Percentiles rank a stretch among this genome's conserved stretches.
phyloP scores from a whole-genome alignment of 2,329 filamentous ascomycete genomes.

The Coccinonectria pachysandricola region DNA sequence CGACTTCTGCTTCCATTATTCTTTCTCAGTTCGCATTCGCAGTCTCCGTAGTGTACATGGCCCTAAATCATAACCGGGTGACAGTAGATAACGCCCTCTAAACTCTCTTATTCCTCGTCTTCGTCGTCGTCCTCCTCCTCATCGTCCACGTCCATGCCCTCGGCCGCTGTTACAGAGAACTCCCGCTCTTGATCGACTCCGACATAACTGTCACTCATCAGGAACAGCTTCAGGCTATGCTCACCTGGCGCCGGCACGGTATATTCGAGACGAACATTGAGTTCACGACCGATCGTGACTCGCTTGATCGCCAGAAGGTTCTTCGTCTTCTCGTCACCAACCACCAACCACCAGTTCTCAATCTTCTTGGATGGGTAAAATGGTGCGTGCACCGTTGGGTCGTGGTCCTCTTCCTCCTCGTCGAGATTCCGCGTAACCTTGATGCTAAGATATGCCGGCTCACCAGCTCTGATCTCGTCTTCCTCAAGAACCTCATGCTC shows the following conservation, averaged over 20 bases:
- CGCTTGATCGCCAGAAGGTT: constrained; percentile 88
- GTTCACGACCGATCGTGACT: constrained; percentile 70
- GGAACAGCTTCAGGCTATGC: constrained; percentile 79
- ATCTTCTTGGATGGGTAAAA: constrained; percentile 89
- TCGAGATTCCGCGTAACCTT: constrained; percentile 75
- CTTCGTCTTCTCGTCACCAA: constrained; percentile 84
- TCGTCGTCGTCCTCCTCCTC: constrained; percentile 72
- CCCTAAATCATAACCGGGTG: constrained; percentile 12
- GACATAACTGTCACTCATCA: constrained; percentile 96
- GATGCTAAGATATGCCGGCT: constrained; percentile 73
- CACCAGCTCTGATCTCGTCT: constrained; percentile 69
- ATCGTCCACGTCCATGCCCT: constrained; percentile 91
- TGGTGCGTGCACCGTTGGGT: constrained; percentile 81
- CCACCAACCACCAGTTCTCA: constrained; percentile 98
- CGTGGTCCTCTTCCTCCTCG: constrained; percentile 51
- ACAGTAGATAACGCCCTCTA: no score
- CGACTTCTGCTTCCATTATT: no score
- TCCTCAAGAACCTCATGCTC: constrained; percentile 78
- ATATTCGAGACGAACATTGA: constrained; percentile 77
- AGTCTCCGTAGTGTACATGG: constrained; percentile 23
- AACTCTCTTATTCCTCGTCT: constrained; percentile 26
- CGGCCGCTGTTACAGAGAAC: constrained; percentile 75
- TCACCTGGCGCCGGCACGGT: constrained; percentile 75
- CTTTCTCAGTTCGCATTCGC: constrained; percentile 18
- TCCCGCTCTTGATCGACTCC: constrained; percentile 93